A percentile compares a stretch with the other conserved stretches of the same genome.
phyloP scores from a whole-genome alignment of 768 basidiomycete genomes.

The Sporobolomyces phaffii region DNA sequence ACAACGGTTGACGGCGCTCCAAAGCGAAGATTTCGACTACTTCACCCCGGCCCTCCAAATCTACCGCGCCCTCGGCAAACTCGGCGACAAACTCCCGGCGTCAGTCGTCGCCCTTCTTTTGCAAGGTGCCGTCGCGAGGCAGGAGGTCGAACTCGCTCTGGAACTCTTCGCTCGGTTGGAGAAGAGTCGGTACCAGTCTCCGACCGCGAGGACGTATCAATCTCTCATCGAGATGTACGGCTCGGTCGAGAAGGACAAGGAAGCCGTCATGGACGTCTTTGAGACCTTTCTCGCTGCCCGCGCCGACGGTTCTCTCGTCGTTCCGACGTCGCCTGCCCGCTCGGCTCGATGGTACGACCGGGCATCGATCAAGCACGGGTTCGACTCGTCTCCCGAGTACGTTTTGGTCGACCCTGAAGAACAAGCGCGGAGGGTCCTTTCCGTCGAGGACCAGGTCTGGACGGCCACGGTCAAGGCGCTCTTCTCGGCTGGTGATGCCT shows the following conservation, averaged over 20 bases:
- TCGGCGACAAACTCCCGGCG: conserved; percentile 14
- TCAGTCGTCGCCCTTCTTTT: conserved; percentile 1
- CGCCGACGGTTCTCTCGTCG: not conserved
- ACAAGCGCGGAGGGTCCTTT: conserved; percentile 47
- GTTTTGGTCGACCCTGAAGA: conserved; percentile 49
- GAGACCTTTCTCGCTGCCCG: conserved; percentile 27
- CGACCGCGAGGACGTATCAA: not conserved
- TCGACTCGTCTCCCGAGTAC: conserved; percentile 39
- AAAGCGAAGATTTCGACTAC: conserved; percentile 17
- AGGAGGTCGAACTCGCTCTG: conserved; percentile 33
- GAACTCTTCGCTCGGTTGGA: conserved; percentile 32
- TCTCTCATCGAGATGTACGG: conserved; percentile 23
- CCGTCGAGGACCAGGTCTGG: conserved; percentile 59
- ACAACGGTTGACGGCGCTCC: conserved; percentile 1
- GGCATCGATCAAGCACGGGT: conserved; percentile 14
- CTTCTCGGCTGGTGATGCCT: conserved; percentile 48
- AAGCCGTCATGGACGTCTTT: conserved; percentile 22
- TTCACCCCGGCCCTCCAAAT: conserved; percentile 22
- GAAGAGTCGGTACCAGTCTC: conserved; percentile 1
- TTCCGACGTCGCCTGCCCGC: not conserved
- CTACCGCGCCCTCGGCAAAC: conserved; percentile 31
- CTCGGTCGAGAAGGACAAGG: conserved; percentile 29
- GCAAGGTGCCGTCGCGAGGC: conserved; percentile 1
- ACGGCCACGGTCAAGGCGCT: conserved; percentile 57
- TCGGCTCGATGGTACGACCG: not conserved